Evolutionary conservation across 2,329 filamentous ascomycete genomes (phyloP).

Genomic region (Verticillium nubilum): DNA sequence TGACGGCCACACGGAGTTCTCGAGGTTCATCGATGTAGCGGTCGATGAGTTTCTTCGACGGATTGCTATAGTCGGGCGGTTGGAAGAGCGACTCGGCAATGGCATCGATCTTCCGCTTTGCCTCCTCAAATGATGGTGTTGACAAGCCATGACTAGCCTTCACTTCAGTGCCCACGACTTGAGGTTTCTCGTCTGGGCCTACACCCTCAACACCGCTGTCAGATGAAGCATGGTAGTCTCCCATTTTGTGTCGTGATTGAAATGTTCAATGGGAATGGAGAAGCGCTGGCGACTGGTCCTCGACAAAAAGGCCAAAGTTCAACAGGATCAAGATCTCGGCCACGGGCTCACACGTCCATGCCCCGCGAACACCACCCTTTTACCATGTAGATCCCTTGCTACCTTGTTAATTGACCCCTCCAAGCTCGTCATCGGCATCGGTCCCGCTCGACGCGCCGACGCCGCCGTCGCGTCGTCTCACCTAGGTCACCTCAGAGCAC

Average conservation of each 20-base stretch:
- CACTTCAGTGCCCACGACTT: not conserved
- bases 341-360: not conserved
- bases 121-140: not conserved
- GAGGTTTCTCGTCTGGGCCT: not conserved
- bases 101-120: not conserved
- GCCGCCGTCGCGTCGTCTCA: not conserved
- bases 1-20: constrained; percentile 49
- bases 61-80: constrained; percentile 9
- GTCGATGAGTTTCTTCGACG: constrained; percentile 23
- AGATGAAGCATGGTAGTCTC: not conserved
- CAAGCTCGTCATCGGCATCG: not conserved
- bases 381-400: not conserved
- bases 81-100: not conserved
- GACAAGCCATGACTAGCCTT: not conserved
- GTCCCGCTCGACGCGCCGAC: not conserved
- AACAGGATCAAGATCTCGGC: not conserved
- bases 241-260: not conserved
- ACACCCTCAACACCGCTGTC: not conserved
- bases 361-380: not conserved
- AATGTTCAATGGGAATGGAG: not conserved
- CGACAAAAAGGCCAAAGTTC: not conserved
- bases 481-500: constrained; percentile 7
- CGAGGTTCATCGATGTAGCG: constrained; percentile 41
- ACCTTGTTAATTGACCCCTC: not conserved
- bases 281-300: not conserved